phyloP scores from a whole-genome alignment of 2,329 filamentous ascomycete species.

The Celoporthe dispersa region DNA sequence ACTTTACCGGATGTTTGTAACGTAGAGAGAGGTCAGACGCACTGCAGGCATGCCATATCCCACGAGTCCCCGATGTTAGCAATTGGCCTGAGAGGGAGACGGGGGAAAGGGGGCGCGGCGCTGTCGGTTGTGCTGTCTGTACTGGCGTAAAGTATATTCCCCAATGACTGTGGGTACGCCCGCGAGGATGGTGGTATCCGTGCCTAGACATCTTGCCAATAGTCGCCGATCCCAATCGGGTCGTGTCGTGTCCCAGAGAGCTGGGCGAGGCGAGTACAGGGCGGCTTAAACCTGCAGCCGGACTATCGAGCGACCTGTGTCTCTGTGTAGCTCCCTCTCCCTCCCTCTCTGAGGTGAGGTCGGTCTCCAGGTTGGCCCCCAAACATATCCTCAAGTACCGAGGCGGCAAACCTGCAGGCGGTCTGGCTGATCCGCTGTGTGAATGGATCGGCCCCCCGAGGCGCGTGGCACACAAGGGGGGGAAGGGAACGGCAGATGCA shows the following conservation, averaged over 20 bases:
- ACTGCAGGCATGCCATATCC: background rate
- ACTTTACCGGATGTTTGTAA: background rate
- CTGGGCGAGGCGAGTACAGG: background rate
- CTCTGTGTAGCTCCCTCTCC: background rate
- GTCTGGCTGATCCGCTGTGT: background rate
- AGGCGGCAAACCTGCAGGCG: constrained; percentile 1
- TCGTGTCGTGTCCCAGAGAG: background rate
- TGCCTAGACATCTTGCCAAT: constrained; percentile 1
- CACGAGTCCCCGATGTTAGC: background rate
- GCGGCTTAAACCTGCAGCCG: background rate
- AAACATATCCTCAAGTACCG: background rate
- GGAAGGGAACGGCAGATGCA: constrained; percentile 6
- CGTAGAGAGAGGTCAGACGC: no score
- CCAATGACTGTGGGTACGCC: background rate
- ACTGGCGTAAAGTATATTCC: background rate
- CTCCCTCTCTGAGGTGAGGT: background rate
- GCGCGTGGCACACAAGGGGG: background rate
- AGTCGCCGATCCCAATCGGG: background rate
- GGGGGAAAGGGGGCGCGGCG: no score
- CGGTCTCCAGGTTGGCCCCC: background rate
- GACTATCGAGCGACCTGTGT: background rate
- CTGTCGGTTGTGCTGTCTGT: background rate
- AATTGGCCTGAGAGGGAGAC: background rate
- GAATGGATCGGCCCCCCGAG: background rate
- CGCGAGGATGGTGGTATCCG: background rate